Evolutionary conservation across 1,284 basidiomycete species (phyloP), one percentile per base, ranked within the genome.

Genomic region (Ceratobasidium sp.): DNA sequence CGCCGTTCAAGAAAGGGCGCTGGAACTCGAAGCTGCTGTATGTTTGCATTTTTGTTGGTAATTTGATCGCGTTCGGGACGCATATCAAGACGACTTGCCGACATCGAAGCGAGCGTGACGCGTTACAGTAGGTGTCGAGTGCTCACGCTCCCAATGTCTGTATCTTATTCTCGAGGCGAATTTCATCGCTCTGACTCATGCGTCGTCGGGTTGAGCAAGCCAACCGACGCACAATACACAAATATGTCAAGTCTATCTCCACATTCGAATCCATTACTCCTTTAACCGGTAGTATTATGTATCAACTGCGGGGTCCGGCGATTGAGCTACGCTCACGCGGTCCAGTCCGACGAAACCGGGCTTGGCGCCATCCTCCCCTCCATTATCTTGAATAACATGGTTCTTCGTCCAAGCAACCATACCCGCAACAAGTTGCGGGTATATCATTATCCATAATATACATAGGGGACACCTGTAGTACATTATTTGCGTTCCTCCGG

Each of bases 31-130:
- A 49, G 48, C 5, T n/a, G 16, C 48, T 49, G 48, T 49, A 49
- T 49, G 19, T n/a, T 9, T 49, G 16, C 19, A n/a, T 49, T 49
- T 49, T 13, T n/a, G 48, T 22, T 53, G 24, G 16, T 8, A 19
- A 53, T 16, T 27, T 11, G 51, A 53, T 53, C 51, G 19, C 51
- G 22, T 19, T 11, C 5, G 8, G 16, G 48, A 49, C 11, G 14
- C 14, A 6, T 5, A 8, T 19, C 7, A 49, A 19, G 48, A 19
- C 16, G 48, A n/a, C n/a, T n/a, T n/a, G 48, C 48, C 19, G 48
- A 49, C 16, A n/a, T 49, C 48, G 7, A 49, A n/a, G 48, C 48
- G 22, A 49, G 51, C 22, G 51, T 53, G 51, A 53, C 51, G 51
- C 51, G 51, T 53, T 53, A 53, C 51, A 19, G 6, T 14, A 27